phyloP scores from a whole-genome alignment of 495 filamentous ascomycete species.

The Rostrohypoxylon terebratum region DNA sequence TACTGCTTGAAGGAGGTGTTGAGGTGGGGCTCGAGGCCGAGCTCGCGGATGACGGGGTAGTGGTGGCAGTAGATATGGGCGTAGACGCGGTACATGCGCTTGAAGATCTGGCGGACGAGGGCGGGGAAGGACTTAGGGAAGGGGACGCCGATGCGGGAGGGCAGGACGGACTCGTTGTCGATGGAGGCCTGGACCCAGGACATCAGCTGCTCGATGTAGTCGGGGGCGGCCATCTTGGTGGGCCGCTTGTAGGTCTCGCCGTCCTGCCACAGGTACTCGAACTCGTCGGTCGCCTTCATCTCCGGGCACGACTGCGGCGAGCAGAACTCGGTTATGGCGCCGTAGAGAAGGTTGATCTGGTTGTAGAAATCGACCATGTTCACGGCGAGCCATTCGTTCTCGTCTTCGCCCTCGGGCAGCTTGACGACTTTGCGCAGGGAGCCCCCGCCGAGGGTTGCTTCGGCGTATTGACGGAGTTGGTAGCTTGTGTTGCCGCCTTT shows the following conservation, averaged over 20 bases:
- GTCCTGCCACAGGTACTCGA: constrained; percentile 99
- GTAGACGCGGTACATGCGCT: constrained; percentile 97
- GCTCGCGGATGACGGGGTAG: constrained; percentile 94
- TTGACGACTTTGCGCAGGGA: constrained; percentile 96
- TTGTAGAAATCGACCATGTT: constrained; percentile 99
- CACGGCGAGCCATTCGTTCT: constrained; percentile 97
- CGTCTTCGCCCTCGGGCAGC: constrained; percentile 94
- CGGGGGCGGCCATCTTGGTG: constrained; percentile 97
- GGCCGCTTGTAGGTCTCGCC: constrained; percentile 90
- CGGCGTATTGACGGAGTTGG: constrained; percentile 96
- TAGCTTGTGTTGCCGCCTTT: constrained; percentile 91
- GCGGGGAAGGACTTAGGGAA: constrained; percentile 93
- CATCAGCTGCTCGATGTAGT: constrained; percentile 98
- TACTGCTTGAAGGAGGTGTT: constrained; percentile 99
- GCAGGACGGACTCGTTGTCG: constrained; percentile 95
- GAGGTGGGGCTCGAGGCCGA: constrained; percentile 95
- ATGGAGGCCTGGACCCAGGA: constrained; percentile 94
- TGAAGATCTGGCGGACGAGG: constrained; percentile 93
- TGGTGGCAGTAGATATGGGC: constrained; percentile 99
- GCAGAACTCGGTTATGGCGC: constrained; percentile 98
- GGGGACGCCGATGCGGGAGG: constrained; percentile 91
- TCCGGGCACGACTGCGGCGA: constrained; percentile 96
- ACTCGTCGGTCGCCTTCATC: constrained; percentile 99
- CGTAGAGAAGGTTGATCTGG: constrained; percentile 98
- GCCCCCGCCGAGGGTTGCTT: constrained; percentile 94